A percentile compares a stretch with the other conserved stretches of the same genome.
Conservation (phyloP, 2,329 filamentous ascomycete species). For the Fusarium decemcellulare region DNA sequence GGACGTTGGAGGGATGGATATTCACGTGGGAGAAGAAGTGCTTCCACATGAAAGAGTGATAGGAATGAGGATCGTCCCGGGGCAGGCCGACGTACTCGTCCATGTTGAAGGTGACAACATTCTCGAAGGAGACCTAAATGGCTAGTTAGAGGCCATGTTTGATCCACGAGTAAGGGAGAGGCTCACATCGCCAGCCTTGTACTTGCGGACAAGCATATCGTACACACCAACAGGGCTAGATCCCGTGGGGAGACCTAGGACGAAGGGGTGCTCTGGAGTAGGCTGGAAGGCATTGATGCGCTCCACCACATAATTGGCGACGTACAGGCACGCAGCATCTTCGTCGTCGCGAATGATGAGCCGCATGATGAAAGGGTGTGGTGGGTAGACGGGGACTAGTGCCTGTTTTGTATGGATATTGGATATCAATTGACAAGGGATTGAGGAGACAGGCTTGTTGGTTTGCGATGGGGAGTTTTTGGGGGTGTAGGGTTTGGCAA, state of each 20-base stretch:
- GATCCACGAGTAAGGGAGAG: conserved; percentile 28
- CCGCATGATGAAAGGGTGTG: conserved; percentile 70
- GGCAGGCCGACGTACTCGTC: conserved; percentile 91
- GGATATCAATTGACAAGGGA: conserved; percentile 6
- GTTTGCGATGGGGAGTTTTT: conserved; percentile 1
- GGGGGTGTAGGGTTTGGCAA: conserved; percentile 6
- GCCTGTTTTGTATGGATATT: conserved; percentile 18
- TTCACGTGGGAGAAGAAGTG: conserved; percentile 91
- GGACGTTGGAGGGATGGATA: conserved; percentile 84
- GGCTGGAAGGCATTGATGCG: conserved; percentile 85
- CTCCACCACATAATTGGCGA: conserved; percentile 86
- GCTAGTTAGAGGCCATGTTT: conserved; percentile 10
- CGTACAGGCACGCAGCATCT: conserved; percentile 78
- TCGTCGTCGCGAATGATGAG: conserved; percentile 86
- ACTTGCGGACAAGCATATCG: conserved; percentile 78
- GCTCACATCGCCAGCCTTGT: conserved; percentile 74
- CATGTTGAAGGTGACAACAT: conserved; percentile 96
- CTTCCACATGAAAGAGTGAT: conserved; percentile 95
- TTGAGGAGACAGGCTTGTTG: not conserved
- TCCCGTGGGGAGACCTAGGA: conserved; percentile 87
- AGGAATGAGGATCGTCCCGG: conserved; percentile 86
- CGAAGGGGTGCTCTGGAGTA: conserved; percentile 80
- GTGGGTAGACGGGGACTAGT: conserved; percentile 40
- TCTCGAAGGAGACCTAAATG: conserved; percentile 81
- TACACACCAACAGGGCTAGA: conserved; percentile 86